phyloP scores from a whole-genome alignment of 129 eudicot genomes.

The Flaveria trinervia region DNA sequence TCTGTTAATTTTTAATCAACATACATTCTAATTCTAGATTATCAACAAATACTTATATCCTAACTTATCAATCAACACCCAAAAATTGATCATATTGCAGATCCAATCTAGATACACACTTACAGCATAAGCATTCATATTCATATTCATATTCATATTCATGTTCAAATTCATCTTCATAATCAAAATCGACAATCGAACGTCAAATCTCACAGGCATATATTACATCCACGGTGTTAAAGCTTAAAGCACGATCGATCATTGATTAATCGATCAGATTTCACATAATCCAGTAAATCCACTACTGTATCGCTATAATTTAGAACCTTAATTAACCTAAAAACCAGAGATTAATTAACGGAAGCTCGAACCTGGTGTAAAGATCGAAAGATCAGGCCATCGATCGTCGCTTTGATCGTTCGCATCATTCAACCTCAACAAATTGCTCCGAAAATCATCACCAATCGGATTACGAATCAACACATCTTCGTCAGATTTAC shows the following conservation, averaged over 20 bases:
- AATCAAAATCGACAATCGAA: slow-evolving; percentile 18
- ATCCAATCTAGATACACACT: background rate
- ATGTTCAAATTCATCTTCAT: background rate
- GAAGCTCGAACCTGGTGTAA: slow-evolving; percentile 71
- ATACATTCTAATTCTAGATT: background rate
- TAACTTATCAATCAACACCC: background rate
- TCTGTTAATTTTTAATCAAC: background rate
- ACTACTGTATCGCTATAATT: slow-evolving; percentile 10
- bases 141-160: background rate
- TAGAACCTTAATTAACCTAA: background rate
- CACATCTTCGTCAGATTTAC: slow-evolving; percentile 30
- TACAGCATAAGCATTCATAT: background rate
- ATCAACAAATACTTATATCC: too few species aligned
- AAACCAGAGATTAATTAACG: slow-evolving; percentile 34
- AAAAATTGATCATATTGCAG: background rate
- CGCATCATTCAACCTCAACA: slow-evolving; percentile 33
- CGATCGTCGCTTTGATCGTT: slow-evolving; percentile 26
- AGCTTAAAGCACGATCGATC: background rate
- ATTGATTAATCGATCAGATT: background rate
- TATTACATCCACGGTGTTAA: background rate
- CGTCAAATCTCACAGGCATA: slow-evolving; percentile 19
- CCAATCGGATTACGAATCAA: slow-evolving; percentile 36
- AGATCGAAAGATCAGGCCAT: slow-evolving; percentile 73
- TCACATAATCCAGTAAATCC: slow-evolving; percentile 4
- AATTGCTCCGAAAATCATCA: slow-evolving; percentile 35